Base-by-base conservation (phyloP, 2,329 filamentous ascomycete species). In the Colletotrichum abscissum region DNA sequence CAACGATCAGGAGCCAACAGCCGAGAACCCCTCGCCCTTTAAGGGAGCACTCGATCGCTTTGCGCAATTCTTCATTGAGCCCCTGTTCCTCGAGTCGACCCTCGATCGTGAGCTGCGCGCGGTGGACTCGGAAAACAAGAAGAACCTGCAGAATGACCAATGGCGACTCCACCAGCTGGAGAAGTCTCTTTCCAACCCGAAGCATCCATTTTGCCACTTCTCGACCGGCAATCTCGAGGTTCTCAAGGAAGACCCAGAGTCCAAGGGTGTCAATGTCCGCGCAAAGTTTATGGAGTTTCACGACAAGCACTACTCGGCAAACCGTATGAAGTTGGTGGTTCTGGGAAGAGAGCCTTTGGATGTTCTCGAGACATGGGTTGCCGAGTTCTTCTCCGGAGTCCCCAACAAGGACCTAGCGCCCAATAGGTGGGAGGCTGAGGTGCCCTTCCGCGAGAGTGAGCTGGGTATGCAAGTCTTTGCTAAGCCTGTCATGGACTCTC, bases 51-150 rank as follows among this genome's bases (percentile, higher is more conserved):
- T 98, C 64, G 95, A 98, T 81, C 92, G 95, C 42, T 98, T 98
- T 82, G 93, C 95, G 14, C 95, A 98, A 81, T 98, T 98, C 84
- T 98, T 98, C 82, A 92, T 97, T 76, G 90, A 93, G 74, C 95
- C 95, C 0, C 88, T 98, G 42, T 98, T 98, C 81, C 88, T 97
- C 11, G 91, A 93, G 67, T 94, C 92, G 76, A 97, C 95, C 0
- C 83, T 98, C 62, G 95, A 98, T 78, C 90, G 95, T 63, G 95
- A 98, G 84, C 87, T 98, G 75, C 92, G 90, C 76, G 95, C 95
- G 1, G 95, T 98, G 24, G 95, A 98, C 80, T 98, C 95, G 5
- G 95, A 98, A 82, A 97, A 98, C 85, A 98, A 98, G 88, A 98
- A 98, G 89, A 98, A 98, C 78, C 86, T 98, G 62, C 95, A 98